These are phyloP conservation scores for Phytophthora agathidicida DNA, from an alignment of 352 stramenopile genomes.

Conservation along the genomic window DNA sequence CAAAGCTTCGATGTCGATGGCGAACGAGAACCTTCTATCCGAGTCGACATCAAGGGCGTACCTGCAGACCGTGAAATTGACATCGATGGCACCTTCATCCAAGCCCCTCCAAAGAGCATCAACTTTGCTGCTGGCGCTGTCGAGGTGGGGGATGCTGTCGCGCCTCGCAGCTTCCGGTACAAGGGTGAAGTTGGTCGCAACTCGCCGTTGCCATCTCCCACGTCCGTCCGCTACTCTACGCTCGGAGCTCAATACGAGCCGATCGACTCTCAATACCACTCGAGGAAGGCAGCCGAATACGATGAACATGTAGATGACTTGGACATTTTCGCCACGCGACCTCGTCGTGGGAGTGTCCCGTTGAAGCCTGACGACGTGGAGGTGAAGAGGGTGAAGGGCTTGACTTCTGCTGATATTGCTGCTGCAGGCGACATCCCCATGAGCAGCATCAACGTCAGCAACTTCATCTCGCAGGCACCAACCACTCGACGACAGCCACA, in stretches of 20 bases:
- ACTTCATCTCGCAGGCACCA: constrained; percentile 25
- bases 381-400: constrained; percentile 16
- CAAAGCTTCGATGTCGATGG: constrained; percentile 68
- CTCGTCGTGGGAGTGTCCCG: constrained; percentile 51
- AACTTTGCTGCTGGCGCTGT: constrained; percentile 67
- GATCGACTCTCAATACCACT: constrained; percentile 73
- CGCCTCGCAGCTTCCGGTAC: constrained; percentile 71
- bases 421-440: constrained; percentile 30
- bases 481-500: constrained; percentile 11
- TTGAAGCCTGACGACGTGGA: constrained; percentile 27
- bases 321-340: constrained; percentile 26
- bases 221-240: constrained; percentile 53
- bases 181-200: constrained; percentile 48
- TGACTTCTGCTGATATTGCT: constrained; percentile 1
- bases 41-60: constrained; percentile 58
- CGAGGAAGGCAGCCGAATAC: constrained; percentile 74
- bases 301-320: constrained; percentile 50
- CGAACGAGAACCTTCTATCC: constrained; percentile 47
- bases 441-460: constrained; percentile 40
- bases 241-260: constrained; percentile 73
- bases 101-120: constrained; percentile 69
- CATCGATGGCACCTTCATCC: constrained; percentile 33
- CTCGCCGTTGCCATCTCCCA: constrained; percentile 47
- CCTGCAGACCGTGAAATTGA: constrained; percentile 53
- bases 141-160: constrained; percentile 54